Evolutionary conservation across 1,284 basidiomycete species (phyloP).

Genomic region (Vanrija pseudolonga): DNA sequence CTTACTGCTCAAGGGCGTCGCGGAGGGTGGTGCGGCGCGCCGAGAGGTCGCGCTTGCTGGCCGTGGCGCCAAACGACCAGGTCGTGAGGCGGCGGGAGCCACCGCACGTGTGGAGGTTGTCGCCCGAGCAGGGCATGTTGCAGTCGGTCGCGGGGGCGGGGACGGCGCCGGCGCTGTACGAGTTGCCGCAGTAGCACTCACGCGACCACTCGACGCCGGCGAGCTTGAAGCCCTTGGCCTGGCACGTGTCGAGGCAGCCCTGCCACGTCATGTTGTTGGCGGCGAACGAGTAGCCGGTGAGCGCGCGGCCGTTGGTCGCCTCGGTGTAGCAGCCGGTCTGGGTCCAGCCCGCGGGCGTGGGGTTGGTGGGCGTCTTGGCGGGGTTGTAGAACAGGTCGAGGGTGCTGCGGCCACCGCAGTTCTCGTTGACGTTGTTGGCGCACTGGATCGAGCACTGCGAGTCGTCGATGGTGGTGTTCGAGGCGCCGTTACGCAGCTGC

Average conservation of each 20-base stretch:
- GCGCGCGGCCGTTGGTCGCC: constrained; percentile 6
- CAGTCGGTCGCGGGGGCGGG: constrained; percentile 28
- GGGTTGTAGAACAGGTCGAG: constrained; percentile 56
- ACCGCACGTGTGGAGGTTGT: constrained; percentile 39
- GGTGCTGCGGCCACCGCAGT: constrained; percentile 36
- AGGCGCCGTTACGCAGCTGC: constrained; percentile 29
- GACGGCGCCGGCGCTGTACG: constrained; percentile 18
- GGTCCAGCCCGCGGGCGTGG: constrained; percentile 36
- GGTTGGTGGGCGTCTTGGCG: constrained; percentile 15
- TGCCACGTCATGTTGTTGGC: constrained; percentile 32
- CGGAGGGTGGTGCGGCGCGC: no score
- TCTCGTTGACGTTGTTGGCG: constrained; percentile 27
- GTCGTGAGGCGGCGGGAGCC: constrained; percentile 10
- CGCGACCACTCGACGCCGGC: constrained; percentile 44
- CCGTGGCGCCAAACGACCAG: no score
- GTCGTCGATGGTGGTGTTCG: constrained; percentile 23
- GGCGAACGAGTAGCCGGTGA: constrained; percentile 14
- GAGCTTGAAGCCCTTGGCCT: constrained; percentile 37
- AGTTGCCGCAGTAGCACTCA: constrained; percentile 43
- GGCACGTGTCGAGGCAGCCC: constrained; percentile 36
- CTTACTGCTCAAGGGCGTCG: no score
- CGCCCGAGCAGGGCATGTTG: constrained; percentile 36
- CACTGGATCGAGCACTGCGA: constrained; percentile 31
- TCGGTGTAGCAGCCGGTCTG: constrained; percentile 36
- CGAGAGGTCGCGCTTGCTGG: no score